phyloP scores from a whole-genome alignment of 140 eudicot species.

The Erigeron philadelphicus region DNA sequence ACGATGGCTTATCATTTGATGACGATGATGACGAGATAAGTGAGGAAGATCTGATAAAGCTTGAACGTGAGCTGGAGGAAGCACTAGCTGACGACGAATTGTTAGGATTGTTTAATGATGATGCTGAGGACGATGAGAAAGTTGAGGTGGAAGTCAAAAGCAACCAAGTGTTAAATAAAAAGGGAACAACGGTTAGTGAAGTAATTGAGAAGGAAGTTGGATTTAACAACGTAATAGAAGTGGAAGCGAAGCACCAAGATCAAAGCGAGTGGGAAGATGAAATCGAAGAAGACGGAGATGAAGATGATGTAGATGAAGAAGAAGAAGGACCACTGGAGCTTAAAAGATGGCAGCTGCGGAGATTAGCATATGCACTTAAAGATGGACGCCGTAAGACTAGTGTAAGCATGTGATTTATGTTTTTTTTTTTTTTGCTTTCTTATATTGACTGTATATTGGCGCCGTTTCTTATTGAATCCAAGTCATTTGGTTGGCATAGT shows the following conservation, averaged over 20 bases:
- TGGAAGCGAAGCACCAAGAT: slow-evolving; percentile 31
- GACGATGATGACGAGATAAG: slow-evolving; percentile 66
- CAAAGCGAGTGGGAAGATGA: slow-evolving; percentile 19
- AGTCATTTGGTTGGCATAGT: slow-evolving; percentile 17
- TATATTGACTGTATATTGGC: neutral
- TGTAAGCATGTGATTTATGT: slow-evolving; percentile 39
- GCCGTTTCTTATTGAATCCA: neutral
- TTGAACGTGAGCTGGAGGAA: slow-evolving; percentile 79
- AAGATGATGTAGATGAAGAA: slow-evolving; percentile 30
- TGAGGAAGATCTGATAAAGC: slow-evolving; percentile 80
- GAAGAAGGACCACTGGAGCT: slow-evolving; percentile 51
- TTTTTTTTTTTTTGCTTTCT: neutral
- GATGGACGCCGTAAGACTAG: slow-evolving; percentile 79
- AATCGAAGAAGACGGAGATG: slow-evolving; percentile 24
- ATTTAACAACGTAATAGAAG: slow-evolving; percentile 24
- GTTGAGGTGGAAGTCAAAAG: slow-evolving; percentile 26
- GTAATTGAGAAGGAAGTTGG: slow-evolving; percentile 26
- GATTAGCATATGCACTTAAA: slow-evolving; percentile 81
- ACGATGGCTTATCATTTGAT: slow-evolving; percentile 54
- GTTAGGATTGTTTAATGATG: slow-evolving; percentile 37
- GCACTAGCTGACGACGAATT: slow-evolving; percentile 65
- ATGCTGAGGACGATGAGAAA: slow-evolving; percentile 34
- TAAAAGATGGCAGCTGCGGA: slow-evolving; percentile 77
- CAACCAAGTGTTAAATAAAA: slow-evolving; percentile 18
- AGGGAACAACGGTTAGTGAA: slow-evolving; percentile 24